phyloP scores from a whole-genome alignment of 108 stramenopile species.

The Fistulifera pelliculosa region DNA sequence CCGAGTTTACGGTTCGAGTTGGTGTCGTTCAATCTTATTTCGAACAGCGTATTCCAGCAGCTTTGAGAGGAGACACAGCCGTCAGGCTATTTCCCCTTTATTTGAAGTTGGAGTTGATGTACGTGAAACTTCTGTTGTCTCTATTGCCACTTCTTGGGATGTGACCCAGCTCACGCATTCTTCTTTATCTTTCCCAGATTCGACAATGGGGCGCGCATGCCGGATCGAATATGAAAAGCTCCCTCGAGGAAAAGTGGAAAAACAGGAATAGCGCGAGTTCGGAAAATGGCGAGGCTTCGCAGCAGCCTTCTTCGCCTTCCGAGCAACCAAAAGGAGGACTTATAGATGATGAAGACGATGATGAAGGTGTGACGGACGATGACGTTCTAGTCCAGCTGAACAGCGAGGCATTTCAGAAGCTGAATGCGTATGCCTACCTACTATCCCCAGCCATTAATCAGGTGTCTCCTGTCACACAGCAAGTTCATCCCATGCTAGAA shows the following conservation, averaged over 20 bases:
- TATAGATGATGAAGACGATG: constrained; percentile 71
- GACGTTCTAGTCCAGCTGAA: constrained; percentile 77
- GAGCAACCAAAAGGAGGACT: constrained; percentile 23
- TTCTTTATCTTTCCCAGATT: no score
- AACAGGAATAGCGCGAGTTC: no score
- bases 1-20: constrained; percentile 52
- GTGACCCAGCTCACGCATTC: no score
- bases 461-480: neutral
- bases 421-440: constrained; percentile 77
- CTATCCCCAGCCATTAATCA: constrained; percentile 11
- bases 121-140: no score
- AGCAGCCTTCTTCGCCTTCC: no score
- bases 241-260: constrained; percentile 5
- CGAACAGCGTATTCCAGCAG: constrained; percentile 48
- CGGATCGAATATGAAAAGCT: constrained; percentile 36
- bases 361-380: constrained; percentile 54
- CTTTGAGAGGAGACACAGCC: constrained; percentile 39
- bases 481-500: constrained; percentile 58
- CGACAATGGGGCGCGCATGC: constrained; percentile 75
- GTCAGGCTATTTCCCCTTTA: constrained; percentile 75
- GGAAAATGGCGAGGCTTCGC: no score
- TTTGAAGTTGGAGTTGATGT: constrained; percentile 84
- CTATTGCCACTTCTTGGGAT: no score
- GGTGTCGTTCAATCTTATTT: constrained; percentile 60
- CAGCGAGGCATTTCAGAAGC: constrained; percentile 71